These are phyloP conservation scores for Boletus rufocinnamomeus DNA, from an alignment of 768 basidiomycete species.

Conservation along the genomic window DNA sequence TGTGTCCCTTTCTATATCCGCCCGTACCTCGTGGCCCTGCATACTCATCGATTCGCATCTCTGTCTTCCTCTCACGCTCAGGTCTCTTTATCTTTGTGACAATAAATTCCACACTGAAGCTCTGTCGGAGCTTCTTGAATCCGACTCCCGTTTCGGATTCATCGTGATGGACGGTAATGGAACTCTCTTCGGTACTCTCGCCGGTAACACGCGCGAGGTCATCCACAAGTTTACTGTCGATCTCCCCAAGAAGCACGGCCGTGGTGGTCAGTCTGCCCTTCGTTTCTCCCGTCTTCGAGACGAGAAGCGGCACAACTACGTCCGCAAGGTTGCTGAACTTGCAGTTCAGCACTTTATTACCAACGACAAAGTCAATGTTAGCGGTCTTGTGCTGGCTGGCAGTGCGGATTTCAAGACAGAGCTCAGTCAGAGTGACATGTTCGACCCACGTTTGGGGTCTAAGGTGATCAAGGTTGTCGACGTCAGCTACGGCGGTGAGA, in stretches of 20 bases:
- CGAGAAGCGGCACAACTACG: conserved; percentile 99
- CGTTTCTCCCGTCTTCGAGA: conserved; percentile 99
- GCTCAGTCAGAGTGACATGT: conserved; percentile 94
- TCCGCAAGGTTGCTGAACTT: conserved; percentile 95
- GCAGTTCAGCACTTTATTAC: conserved; percentile 99
- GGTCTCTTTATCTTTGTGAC: conserved; percentile 97
- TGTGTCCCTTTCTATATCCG: conserved; percentile 41
- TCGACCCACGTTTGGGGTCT: conserved; percentile 82
- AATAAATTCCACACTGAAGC: conserved; percentile 99
- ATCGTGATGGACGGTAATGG: conserved; percentile 99
- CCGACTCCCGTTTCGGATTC: conserved; percentile 97
- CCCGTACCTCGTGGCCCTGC: not conserved
- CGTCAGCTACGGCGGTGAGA: conserved; percentile 97
- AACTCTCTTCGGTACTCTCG: conserved; percentile 91
- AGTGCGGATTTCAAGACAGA: conserved; percentile 99
- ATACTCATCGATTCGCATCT: not conserved
- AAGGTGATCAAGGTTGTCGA: conserved; percentile 99
- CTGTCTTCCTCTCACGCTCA: conserved; percentile 33
- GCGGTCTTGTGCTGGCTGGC: conserved; percentile 93
- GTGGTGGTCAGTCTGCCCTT: conserved; percentile 98
- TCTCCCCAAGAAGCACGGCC: conserved; percentile 98
- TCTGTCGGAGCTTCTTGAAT: conserved; percentile 93
- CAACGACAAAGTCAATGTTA: conserved; percentile 97
- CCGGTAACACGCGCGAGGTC: conserved; percentile 96
- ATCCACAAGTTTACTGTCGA: conserved; percentile 99